phyloP scores from a whole-genome alignment of 2,329 filamentous ascomycete genomes.

The Botrytis hyacinthi region DNA sequence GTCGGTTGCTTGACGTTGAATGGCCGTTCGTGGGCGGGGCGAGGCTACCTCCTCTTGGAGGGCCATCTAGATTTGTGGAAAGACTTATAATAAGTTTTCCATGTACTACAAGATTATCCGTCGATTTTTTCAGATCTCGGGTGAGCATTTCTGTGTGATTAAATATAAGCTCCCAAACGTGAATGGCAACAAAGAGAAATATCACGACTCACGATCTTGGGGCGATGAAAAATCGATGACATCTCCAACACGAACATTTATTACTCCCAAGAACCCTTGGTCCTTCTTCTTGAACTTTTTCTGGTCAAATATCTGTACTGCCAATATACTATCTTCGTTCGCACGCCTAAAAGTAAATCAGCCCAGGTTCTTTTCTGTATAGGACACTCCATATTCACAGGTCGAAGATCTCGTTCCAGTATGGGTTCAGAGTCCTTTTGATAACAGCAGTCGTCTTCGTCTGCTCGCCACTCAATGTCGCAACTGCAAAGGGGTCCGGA shows the following conservation, averaged over 20 bases:
- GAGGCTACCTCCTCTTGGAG: constrained; percentile 55
- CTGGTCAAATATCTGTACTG: constrained; percentile 98
- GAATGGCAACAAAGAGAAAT: constrained; percentile 4
- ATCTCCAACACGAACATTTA: constrained; percentile 94
- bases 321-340: constrained; percentile 92
- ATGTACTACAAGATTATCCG: constrained; percentile 95
- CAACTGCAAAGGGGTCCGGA: constrained; percentile 95
- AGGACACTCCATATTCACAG: constrained; percentile 56
- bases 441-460: constrained; percentile 97
- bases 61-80: constrained; percentile 79
- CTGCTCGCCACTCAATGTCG: constrained; percentile 95
- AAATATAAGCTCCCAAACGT: constrained; percentile 23
- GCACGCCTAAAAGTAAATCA: constrained; percentile 61
- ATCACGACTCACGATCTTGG: constrained; percentile 71
- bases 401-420: constrained; percentile 99
- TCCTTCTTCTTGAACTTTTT: constrained; percentile 99
- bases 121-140: constrained; percentile 93
- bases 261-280: constrained; percentile 95
- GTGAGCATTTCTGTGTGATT: constrained; percentile 81
- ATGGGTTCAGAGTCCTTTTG: constrained; percentile 97
- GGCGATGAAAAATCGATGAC: constrained; percentile 87
- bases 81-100: constrained; percentile 96
- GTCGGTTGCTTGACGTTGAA: constrained; percentile 31
- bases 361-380: constrained; percentile 16
- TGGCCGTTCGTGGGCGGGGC: constrained; percentile 33